Evolutionary conservation across 164 flowering plant genomes (phyloP).

Genomic region (Vitis rupestris): DNA sequence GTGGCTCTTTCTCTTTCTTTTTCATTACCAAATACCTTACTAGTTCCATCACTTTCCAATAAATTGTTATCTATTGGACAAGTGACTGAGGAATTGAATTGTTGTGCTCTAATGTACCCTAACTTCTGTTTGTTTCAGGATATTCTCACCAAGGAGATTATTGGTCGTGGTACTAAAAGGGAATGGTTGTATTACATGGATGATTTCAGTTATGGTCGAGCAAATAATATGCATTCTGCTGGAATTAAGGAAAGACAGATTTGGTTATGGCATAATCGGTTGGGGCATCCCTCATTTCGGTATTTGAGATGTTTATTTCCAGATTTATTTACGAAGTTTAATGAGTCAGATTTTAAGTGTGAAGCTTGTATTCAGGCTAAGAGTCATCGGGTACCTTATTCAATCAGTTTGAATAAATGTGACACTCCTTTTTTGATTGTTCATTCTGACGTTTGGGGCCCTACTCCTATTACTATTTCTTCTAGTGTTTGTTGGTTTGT

Average conservation of each 20-base stretch:
- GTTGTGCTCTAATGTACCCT: too few species aligned
- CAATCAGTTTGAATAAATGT: neutral
- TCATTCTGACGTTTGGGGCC: neutral
- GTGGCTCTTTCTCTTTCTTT: too few species aligned
- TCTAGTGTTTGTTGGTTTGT: neutral
- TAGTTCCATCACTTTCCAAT: neutral
- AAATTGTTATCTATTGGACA: neutral
- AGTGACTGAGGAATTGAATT: conserved; percentile 1
- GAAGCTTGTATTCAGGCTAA: too few species aligned
- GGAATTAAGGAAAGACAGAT: too few species aligned
- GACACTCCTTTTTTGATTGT: neutral
- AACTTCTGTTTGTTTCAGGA: neutral
- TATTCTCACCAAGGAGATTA: neutral
- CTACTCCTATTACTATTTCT: neutral
- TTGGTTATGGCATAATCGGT: too few species aligned
- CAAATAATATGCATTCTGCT: neutral
- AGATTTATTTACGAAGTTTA: too few species aligned
- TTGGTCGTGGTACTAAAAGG: conserved; percentile 1
- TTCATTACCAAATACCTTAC: too few species aligned
- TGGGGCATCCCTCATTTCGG: too few species aligned
- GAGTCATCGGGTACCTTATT: too few species aligned
- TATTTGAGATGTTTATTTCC: too few species aligned
- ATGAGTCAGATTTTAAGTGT: too few species aligned
- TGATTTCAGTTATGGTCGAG: neutral
- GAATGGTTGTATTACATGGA: neutral